Evolutionary conservation across 495 filamentous ascomycete species (phyloP).

Genomic region (Aspergillus indologenus): DNA sequence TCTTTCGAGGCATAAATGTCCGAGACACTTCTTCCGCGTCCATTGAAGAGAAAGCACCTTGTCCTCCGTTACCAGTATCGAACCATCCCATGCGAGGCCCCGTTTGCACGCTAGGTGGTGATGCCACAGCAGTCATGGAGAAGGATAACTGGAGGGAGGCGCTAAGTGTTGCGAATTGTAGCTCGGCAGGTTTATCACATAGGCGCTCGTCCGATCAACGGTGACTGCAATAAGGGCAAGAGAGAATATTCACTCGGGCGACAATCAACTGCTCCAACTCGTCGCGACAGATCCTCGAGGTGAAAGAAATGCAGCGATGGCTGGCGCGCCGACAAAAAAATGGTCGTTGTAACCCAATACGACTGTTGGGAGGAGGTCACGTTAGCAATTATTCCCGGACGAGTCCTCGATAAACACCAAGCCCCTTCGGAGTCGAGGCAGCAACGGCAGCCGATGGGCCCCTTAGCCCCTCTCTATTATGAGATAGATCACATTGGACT

Average conservation of each 20-base stretch:
- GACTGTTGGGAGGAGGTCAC: slow-evolving; percentile 21
- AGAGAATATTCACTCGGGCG: slow-evolving; percentile 2
- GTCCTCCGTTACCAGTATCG: slow-evolving; percentile 64
- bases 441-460: background rate
- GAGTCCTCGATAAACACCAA: slow-evolving; percentile 11
- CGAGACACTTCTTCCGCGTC: slow-evolving; percentile 81
- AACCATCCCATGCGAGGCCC: slow-evolving; percentile 61
- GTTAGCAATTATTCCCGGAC: slow-evolving; percentile 23
- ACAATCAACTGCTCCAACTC: slow-evolving; percentile 3
- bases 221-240: slow-evolving; percentile 6
- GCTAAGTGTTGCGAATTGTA: slow-evolving; percentile 10
- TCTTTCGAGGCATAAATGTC: slow-evolving; percentile 85
- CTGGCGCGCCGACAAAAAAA: slow-evolving; percentile 14
- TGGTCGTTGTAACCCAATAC: slow-evolving; percentile 9
- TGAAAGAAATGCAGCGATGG: slow-evolving; percentile 7
- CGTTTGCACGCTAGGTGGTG: slow-evolving; percentile 82
- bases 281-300: slow-evolving; percentile 7
- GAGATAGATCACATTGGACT: slow-evolving; percentile 6
- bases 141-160: slow-evolving; percentile 27
- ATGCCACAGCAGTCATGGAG: slow-evolving; percentile 96
- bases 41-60: slow-evolving; percentile 74
- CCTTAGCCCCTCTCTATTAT: background rate
- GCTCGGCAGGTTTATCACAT: slow-evolving; percentile 18
- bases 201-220: slow-evolving; percentile 20
- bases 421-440: slow-evolving; percentile 7